A percentile compares a stretch with the other conserved stretches of the same genome.
phyloP scores from a whole-genome alignment of 805 yeast genomes.

The Metschnikowia koreensis region DNA sequence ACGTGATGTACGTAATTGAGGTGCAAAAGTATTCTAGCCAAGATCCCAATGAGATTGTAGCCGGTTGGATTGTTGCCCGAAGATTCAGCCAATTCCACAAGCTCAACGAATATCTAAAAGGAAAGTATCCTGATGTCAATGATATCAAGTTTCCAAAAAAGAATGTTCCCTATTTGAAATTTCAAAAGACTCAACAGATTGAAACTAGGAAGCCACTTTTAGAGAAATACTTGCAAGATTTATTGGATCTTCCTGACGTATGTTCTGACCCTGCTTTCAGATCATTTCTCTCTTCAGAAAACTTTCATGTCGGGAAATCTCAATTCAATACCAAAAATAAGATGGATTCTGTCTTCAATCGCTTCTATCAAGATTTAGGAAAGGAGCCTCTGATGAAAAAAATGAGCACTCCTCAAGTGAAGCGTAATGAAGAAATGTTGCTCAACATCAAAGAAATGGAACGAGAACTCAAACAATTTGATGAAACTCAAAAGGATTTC shows the following conservation, averaged over 20 bases:
- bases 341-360: slow-evolving; percentile 27
- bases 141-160: slow-evolving; percentile 57
- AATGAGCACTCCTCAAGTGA: neutral
- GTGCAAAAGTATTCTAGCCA: slow-evolving; percentile 53
- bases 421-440: slow-evolving; percentile 18
- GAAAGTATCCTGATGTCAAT: slow-evolving; percentile 49
- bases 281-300: slow-evolving; percentile 72
- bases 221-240: slow-evolving; percentile 56
- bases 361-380: slow-evolving; percentile 28
- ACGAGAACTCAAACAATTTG: slow-evolving; percentile 51
- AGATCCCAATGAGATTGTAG: slow-evolving; percentile 46
- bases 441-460: slow-evolving; percentile 49
- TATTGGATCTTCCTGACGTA: slow-evolving; percentile 63
- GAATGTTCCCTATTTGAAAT: slow-evolving; percentile 61
- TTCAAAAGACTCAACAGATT: slow-evolving; percentile 60
- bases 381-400: slow-evolving; percentile 7
- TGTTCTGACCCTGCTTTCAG: slow-evolving; percentile 74
- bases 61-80: slow-evolving; percentile 90
- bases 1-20: slow-evolving; percentile 70
- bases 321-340: slow-evolving; percentile 24
- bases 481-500: slow-evolving; percentile 30
- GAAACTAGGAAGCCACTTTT: slow-evolving; percentile 63
- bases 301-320: slow-evolving; percentile 37
- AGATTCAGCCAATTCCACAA: slow-evolving; percentile 81
- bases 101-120: slow-evolving; percentile 62